Percentiles rank a stretch among this genome's conserved stretches.
phyloP scores from a whole-genome alignment of 2,329 filamentous ascomycete genomes.

The Penicillium brevicompactum region DNA sequence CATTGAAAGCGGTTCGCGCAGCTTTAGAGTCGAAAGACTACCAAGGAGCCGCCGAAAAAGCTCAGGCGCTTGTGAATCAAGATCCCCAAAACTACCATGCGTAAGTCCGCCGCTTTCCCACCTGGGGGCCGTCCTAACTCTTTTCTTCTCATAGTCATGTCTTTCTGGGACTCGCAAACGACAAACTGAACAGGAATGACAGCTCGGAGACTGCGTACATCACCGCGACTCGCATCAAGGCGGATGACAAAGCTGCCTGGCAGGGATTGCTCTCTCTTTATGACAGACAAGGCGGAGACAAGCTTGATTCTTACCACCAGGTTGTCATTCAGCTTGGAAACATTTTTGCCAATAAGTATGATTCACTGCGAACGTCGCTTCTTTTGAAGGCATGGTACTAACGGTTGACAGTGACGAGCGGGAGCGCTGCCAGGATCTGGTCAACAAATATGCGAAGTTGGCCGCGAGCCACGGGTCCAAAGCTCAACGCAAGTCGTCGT shows the following conservation, averaged over 20 bases:
- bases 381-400: constrained; percentile 8
- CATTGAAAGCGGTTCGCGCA: constrained; percentile 78
- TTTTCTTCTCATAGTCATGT: constrained; percentile 60
- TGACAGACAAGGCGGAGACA: constrained; percentile 71
- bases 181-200: constrained; percentile 71
- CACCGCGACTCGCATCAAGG: constrained; percentile 70
- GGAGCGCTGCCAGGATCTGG: constrained; percentile 61
- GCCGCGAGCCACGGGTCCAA: constrained; percentile 72
- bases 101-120: constrained; percentile 48
- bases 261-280: constrained; percentile 85
- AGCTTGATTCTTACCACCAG: constrained; percentile 72
- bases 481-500: constrained; percentile 72
- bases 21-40: constrained; percentile 78
- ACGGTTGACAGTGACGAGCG: constrained; percentile 54
- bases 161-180: constrained; percentile 83
- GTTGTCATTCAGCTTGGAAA: constrained; percentile 73
- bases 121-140: constrained; percentile 11
- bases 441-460: constrained; percentile 79
- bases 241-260: constrained; percentile 81
- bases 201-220: constrained; percentile 78
- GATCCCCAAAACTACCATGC: constrained; percentile 83
- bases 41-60: constrained; percentile 71
- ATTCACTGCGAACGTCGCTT: background rate
- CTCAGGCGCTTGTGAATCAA: constrained; percentile 67
- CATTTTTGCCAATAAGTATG: constrained; percentile 68